Conservation (phyloP, 257 asterid species). For the Petunia axillaris region DNA sequence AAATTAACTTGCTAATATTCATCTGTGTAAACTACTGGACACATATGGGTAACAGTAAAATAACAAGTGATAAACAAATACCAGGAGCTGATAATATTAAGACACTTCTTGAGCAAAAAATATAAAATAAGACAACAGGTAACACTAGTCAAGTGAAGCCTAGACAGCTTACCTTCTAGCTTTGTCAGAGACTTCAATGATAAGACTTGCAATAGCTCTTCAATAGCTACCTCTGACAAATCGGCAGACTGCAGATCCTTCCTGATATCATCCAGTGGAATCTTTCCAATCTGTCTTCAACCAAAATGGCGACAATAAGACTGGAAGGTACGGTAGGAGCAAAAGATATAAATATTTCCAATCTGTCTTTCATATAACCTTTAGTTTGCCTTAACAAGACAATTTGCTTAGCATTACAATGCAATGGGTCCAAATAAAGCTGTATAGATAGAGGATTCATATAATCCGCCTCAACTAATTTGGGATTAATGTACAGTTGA, state of each 20-base stretch:
- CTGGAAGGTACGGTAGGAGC: background rate
- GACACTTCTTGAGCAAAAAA: background rate
- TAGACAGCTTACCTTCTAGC: constrained; percentile 70
- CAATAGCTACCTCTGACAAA: constrained; percentile 83
- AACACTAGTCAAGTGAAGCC: constrained; percentile 21
- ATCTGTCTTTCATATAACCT: constrained; percentile 48
- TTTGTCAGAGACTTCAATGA: constrained; percentile 75
- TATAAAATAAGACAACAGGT: background rate
- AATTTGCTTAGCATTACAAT: background rate
- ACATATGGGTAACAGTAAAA: background rate
- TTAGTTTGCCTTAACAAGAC: background rate
- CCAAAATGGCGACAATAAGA: constrained; percentile 17
- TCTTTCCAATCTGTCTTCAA: constrained; percentile 78
- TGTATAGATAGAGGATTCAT: constrained; percentile 10
- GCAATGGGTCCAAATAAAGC: background rate
- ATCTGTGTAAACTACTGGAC: background rate
- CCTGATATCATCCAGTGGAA: constrained; percentile 86
- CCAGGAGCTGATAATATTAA: background rate
- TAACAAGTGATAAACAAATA: background rate
- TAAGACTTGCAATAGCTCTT: constrained; percentile 81
- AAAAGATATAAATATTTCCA: constrained; percentile 57
- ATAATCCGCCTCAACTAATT: background rate
- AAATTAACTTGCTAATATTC: background rate
- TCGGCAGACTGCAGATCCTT: constrained; percentile 76
- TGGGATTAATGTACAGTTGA: background rate